Evolutionary conservation across 805 yeast species (phyloP).

Genomic region (Wickerhamiella australiensis): DNA sequence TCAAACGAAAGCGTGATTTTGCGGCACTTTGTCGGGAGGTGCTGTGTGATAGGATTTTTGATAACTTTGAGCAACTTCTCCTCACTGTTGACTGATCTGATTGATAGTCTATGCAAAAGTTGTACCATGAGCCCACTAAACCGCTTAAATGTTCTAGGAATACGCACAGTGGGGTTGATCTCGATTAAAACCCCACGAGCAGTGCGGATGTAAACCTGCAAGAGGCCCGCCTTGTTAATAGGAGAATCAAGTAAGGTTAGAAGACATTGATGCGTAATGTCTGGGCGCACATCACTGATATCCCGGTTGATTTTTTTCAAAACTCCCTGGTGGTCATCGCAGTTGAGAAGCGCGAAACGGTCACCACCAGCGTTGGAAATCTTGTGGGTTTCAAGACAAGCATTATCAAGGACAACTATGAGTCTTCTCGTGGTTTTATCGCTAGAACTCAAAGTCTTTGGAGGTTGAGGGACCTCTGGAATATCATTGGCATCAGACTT

Average conservation of each 20-base stretch:
- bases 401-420: slow-evolving; percentile 90
- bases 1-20: slow-evolving; percentile 87
- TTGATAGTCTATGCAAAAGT: slow-evolving; percentile 78
- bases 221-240: slow-evolving; percentile 89
- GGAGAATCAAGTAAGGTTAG: slow-evolving; percentile 94
- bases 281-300: slow-evolving; percentile 98
- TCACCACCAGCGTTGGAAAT: slow-evolving; percentile 72
- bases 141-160: slow-evolving; percentile 96
- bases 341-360: slow-evolving; percentile 83
- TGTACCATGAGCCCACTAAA: slow-evolving; percentile 98
- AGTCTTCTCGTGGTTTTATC: slow-evolving; percentile 80
- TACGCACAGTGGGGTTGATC: slow-evolving; percentile 91
- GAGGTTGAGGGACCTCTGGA: slow-evolving; percentile 83
- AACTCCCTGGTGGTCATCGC: slow-evolving; percentile 97
- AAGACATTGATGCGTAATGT: slow-evolving; percentile 94
- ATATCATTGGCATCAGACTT: slow-evolving; percentile 31
- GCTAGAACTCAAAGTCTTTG: slow-evolving; percentile 63
- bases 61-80: slow-evolving; percentile 88
- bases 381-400: slow-evolving; percentile 90
- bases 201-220: slow-evolving; percentile 93
- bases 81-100: slow-evolving; percentile 88
- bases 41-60: slow-evolving; percentile 94
- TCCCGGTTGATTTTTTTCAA: slow-evolving; percentile 93
- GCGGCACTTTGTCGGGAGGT: slow-evolving; percentile 89
- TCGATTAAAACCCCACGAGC: slow-evolving; percentile 90